Evolutionary conservation across 1,139 yeast species (phyloP).

Genomic region (Blastobotrys malaysiensis): DNA sequence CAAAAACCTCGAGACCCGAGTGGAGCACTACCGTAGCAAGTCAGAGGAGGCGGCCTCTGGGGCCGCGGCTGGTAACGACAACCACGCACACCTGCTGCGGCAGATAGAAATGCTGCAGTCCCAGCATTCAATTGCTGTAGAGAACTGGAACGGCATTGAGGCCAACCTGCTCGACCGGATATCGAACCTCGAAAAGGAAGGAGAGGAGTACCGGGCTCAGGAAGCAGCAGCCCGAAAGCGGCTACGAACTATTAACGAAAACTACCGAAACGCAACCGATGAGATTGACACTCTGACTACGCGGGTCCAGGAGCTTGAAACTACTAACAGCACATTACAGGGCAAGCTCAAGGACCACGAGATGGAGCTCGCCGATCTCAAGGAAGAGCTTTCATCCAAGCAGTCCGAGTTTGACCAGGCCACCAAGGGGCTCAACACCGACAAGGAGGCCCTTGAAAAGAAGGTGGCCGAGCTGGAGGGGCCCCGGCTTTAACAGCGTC

Average conservation of each 20-base stretch:
- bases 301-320: conserved; percentile 29
- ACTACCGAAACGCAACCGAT: conserved; percentile 16
- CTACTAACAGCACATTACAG: conserved; percentile 20
- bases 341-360: conserved; percentile 10
- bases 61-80: conserved; percentile 21
- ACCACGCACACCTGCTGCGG: conserved; percentile 33
- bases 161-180: conserved; percentile 45
- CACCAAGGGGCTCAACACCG: conserved; percentile 14
- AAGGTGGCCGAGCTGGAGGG: too few relatives aligned
- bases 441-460: conserved; percentile 18
- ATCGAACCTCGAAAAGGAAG: conserved; percentile 39
- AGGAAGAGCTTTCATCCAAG: neutral
- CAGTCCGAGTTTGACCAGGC: conserved; percentile 1
- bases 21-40: conserved; percentile 41
- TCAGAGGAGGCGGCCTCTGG: conserved; percentile 35
- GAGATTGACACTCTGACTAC: conserved; percentile 26
- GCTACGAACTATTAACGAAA: conserved; percentile 22
- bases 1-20: conserved; percentile 36
- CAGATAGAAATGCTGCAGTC: conserved; percentile 55
- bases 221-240: conserved; percentile 24
- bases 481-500: conserved; percentile 81
- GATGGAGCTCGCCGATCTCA: conserved; percentile 10
- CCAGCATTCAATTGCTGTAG: conserved; percentile 61
- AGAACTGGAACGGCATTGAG: conserved; percentile 63
- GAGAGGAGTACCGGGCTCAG: conserved; percentile 31